Evolutionary conservation across 2,329 filamentous ascomycete genomes (phyloP).

Genomic region (Clathrospora elynae): DNA sequence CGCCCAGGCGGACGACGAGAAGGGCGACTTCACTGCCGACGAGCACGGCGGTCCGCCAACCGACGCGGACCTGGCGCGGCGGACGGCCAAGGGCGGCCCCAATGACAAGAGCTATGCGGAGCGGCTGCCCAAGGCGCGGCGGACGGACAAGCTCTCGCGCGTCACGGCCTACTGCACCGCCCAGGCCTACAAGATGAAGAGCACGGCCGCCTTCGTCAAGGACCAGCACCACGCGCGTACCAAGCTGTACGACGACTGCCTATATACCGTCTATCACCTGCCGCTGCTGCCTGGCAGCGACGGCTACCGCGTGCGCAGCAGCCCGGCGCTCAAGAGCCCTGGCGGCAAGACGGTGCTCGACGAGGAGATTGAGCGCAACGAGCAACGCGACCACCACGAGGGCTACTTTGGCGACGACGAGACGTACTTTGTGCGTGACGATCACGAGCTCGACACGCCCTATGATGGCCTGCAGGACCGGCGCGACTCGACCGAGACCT

Average conservation of each 20-base stretch:
- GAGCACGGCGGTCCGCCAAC: conserved; percentile 65
- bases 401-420: conserved; percentile 83
- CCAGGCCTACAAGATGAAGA: conserved; percentile 86
- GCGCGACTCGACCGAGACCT: conserved; percentile 34
- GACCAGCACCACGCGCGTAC: conserved; percentile 88
- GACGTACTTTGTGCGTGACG: conserved; percentile 54
- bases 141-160: conserved; percentile 84
- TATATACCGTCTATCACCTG: conserved; percentile 94
- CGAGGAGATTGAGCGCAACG: conserved; percentile 93
- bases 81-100: conserved; percentile 67
- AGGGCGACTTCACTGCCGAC: conserved; percentile 60
- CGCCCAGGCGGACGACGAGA: conserved; percentile 60
- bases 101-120: conserved; percentile 90
- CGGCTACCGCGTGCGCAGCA: conserved; percentile 85
- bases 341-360: conserved; percentile 92
- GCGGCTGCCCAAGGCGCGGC: conserved; percentile 82
- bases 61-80: conserved; percentile 68
- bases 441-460: conserved; percentile 36
- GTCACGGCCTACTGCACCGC: conserved; percentile 97
- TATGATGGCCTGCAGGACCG: conserved; percentile 26
- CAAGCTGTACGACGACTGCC: conserved; percentile 96
- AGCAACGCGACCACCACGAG: conserved; percentile 85
- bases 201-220: conserved; percentile 85
- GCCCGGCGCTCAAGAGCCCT: conserved; percentile 88
- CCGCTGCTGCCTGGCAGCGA: conserved; percentile 84